Evolutionary conservation across 108 stramenopile genomes (phyloP).

Genomic region (Skeletonema potamos): DNA sequence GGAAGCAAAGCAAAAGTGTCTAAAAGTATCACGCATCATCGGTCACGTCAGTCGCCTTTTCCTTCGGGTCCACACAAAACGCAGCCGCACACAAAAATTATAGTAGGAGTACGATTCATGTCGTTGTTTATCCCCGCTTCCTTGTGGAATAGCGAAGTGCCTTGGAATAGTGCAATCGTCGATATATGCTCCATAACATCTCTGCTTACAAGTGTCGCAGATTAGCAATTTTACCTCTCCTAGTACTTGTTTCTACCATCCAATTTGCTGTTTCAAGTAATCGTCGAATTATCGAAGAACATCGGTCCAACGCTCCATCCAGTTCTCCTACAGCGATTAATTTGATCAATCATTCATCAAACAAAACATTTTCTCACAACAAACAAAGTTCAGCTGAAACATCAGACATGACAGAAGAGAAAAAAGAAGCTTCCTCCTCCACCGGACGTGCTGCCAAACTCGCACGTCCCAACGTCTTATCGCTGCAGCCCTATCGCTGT

Average conservation of each 20-base stretch:
- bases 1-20: too few relatives aligned
- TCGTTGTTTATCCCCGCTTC: too few relatives aligned
- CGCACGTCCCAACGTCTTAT: conserved; percentile 91
- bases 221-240: background rate
- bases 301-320: background rate
- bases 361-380: background rate
- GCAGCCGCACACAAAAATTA: too few relatives aligned
- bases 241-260: background rate
- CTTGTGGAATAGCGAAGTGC: background rate
- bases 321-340: background rate
- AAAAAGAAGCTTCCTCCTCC: conserved; percentile 22
- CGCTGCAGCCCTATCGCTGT: conserved; percentile 92
- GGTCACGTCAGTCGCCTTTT: too few relatives aligned
- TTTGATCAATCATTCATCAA: background rate
- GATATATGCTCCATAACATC: background rate
- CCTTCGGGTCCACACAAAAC: too few relatives aligned
- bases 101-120: too few relatives aligned
- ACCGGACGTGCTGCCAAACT: conserved; percentile 60
- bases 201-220: background rate
- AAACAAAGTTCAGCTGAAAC: background rate
- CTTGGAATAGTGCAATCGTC: background rate
- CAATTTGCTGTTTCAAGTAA: background rate
- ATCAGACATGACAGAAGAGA: conserved; percentile 19
- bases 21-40: too few relatives aligned
- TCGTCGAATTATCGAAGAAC: background rate